Base-by-base conservation (phyloP, 106 monocot genomes). In the Dendrobium catenatum region DNA sequence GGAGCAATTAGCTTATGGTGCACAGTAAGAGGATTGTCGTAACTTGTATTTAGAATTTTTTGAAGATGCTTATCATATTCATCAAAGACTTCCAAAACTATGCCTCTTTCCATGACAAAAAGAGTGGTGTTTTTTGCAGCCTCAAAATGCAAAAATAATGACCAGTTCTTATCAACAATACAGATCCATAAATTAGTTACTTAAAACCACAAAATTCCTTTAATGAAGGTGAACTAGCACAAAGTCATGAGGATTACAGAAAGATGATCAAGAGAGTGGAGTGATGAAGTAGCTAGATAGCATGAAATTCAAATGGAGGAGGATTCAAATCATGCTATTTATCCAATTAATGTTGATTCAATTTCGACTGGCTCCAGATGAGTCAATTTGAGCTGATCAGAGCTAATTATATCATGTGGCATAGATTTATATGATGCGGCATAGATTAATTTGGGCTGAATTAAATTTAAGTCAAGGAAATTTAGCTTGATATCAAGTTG, bases 71-170 rank as follows among this genome's bases (percentile, higher is more conserved):
- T 68, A 1, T 82, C 77, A 16, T 77, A 40, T 55, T 68, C 82
- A 68, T 78, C 77, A 33, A 40, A 47, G 9, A 67, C 75, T 55
- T 26, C 37, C 20, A 51, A 22, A 77, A 17, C 47, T 29, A 48
- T 51, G 49, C 72, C 72, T 78, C 78, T 72, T 83, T 78, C 78
- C 78, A 78, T 83, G n/a, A 24, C 47, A 42, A 6, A 83, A 4
- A 68, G 31, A 43, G 66, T 58, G 24, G 67, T 42, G 1, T n/a
- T 48, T 11, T 58, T 8, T 19, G 16, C 37, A 66, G 31, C 26
- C 48, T 29, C 9, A 22, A 26, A 78, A 75, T 78, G 49, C 5
- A 4, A 26, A 77, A 11, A 68, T 37, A 9, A 83, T 1, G 46
- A 15, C 82, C 26, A 78, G 68, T 7, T 55, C 82, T 77, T 46